Base-by-base conservation (phyloP, 208 protist genomes). In the Crithidia sp. region DNA sequence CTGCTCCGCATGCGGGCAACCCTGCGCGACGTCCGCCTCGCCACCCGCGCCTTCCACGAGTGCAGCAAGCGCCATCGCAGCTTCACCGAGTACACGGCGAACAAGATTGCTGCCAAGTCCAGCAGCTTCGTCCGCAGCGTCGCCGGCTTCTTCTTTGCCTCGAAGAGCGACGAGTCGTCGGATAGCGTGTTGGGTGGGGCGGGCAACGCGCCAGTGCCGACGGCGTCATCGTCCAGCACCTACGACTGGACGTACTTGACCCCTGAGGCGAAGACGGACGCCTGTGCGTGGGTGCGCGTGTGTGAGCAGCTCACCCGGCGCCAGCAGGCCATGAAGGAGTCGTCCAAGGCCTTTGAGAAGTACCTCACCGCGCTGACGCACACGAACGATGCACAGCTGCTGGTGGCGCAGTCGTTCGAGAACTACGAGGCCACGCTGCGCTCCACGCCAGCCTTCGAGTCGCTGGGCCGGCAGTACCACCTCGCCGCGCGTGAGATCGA, bases 61-160 rank as follows among this genome's bases (percentile, higher is more conserved):
- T 83, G 82, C 84, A 90, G 87, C 70, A 72, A 77, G 71, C 88
- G 87, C n/a, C 79, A 86, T 65, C 70, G 84, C 40, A 80, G 76
- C 63, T 70, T 87, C 49, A 82, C 76, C 44, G 76, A 85, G 28
- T 83, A 85, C 52, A 83, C 87, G 9, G 82, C 84, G 37, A 77
- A 74, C 49, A 72, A 76, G 28, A 86, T 96, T 16, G 81, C 91
- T 0, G 65, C 76, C n/a, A 82, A 50, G 36, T 91, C 91, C 0
- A 93, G 81, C 8, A 87, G 68, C 40, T 57, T 90, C 58, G 79
- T 95, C 54, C 86, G 87, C 52, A 85, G 81, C 56, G 50, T 96
- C 36, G 83, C 81, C 36, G 71, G 71, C 37, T 80, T 90, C 52
- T 71, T 96, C 53, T 82, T 77, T 19, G 16, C 56, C 9, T 28